A percentile compares a stretch with the other conserved stretches of the same genome.
Evolutionary conservation across 352 stramenopile genomes (phyloP).

Genomic region (Pythium monospermum): DNA sequence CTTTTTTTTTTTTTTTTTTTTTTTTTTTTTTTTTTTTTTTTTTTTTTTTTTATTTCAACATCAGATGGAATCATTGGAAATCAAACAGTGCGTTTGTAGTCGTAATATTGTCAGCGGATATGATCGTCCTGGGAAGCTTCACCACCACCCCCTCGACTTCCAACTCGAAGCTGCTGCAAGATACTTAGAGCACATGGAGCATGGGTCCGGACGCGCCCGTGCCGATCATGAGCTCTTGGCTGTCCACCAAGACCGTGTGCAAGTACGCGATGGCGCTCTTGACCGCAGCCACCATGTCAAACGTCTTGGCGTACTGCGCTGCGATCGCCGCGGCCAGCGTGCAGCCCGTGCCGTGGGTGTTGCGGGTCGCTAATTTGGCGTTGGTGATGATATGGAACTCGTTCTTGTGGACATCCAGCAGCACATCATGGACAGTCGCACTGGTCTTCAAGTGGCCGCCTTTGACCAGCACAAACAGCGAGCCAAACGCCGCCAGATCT

Average conservation of each 20-base stretch:
- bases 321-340: slow-evolving; percentile 91
- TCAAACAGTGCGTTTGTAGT: too few species aligned
- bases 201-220: slow-evolving; percentile 35
- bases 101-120: too few species aligned
- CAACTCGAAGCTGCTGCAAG: too few species aligned
- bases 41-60: too few species aligned
- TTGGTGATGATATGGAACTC: slow-evolving; percentile 33
- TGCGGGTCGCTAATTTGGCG: slow-evolving; percentile 31
- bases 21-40: too few species aligned
- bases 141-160: too few species aligned
- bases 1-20: too few species aligned
- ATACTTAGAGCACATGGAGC: slow-evolving; percentile 30
- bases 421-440: slow-evolving; percentile 28
- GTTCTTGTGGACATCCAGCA: slow-evolving; percentile 22
- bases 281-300: slow-evolving; percentile 34
- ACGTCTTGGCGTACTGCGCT: slow-evolving; percentile 65
- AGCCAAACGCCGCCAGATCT: slow-evolving; percentile 64
- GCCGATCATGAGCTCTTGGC: slow-evolving; percentile 29
- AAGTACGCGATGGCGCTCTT: slow-evolving; percentile 35
- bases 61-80: too few species aligned
- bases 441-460: slow-evolving; percentile 72
- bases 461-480: slow-evolving; percentile 87
- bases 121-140: too few species aligned
- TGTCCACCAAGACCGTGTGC: slow-evolving; percentile 33
- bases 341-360: slow-evolving; percentile 88